Conservation (phyloP, 352 stramenopile species). For the Phytophthora agathidicida region DNA sequence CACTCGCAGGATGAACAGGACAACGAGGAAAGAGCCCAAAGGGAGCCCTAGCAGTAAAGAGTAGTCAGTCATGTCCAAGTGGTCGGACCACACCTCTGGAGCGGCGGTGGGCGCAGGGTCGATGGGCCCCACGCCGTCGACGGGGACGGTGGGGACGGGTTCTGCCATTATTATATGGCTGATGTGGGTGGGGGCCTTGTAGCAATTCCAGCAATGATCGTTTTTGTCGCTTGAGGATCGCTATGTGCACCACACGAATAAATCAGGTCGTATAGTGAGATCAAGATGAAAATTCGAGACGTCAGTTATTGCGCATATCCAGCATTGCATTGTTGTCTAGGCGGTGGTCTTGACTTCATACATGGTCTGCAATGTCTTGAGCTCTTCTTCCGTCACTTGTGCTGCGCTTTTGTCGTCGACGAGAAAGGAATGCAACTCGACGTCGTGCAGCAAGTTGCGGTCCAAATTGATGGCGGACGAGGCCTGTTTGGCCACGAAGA, state of each 20-base stretch:
- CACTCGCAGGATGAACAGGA: slow-evolving; percentile 70
- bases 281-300: slow-evolving; percentile 25
- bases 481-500: slow-evolving; percentile 61
- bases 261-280: slow-evolving; percentile 37
- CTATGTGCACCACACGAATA: slow-evolving; percentile 29
- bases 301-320: slow-evolving; percentile 6
- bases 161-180: slow-evolving; percentile 13
- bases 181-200: neutral
- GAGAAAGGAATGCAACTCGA: slow-evolving; percentile 60
- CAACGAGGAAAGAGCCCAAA: slow-evolving; percentile 56
- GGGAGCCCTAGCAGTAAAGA: slow-evolving; percentile 71
- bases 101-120: slow-evolving; percentile 8
- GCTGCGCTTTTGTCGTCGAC: slow-evolving; percentile 47
- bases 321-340: slow-evolving; percentile 18
- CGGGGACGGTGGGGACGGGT: neutral
- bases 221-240: slow-evolving; percentile 27
- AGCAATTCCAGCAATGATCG: too few species aligned
- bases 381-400: slow-evolving; percentile 38
- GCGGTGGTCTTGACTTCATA: slow-evolving; percentile 38
- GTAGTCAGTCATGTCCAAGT: slow-evolving; percentile 64
- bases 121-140: slow-evolving; percentile 1
- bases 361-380: slow-evolving; percentile 31
- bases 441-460: slow-evolving; percentile 41
- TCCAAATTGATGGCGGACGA: slow-evolving; percentile 55
- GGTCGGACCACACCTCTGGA: slow-evolving; percentile 61